Conservation (phyloP, 179 eudicot species). For the Spergularia azorica region DNA sequence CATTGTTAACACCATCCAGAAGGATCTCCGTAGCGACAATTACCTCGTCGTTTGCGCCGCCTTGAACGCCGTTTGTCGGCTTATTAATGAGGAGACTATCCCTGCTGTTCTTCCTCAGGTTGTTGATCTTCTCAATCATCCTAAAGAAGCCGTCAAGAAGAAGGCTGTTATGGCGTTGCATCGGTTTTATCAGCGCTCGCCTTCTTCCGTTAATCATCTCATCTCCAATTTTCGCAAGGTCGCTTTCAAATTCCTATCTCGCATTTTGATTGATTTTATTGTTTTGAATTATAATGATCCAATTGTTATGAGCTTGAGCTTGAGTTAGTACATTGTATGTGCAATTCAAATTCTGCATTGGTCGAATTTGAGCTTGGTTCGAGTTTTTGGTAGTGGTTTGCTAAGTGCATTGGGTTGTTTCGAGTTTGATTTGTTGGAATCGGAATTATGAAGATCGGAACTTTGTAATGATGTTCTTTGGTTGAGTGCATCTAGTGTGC, state of each 20-base stretch:
- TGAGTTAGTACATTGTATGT: not conserved
- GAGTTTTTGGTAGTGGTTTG: not conserved
- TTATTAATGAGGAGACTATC: constrained; percentile 94
- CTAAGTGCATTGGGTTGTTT: not conserved
- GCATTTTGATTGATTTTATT: not conserved
- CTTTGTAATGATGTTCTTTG: not conserved
- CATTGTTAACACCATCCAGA: constrained; percentile 96
- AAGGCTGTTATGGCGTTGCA: constrained; percentile 98
- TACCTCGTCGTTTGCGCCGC: constrained; percentile 87
- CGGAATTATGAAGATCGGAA: not conserved
- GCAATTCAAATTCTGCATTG: not conserved
- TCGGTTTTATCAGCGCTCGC: constrained; percentile 76
- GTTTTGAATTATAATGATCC: not conserved
- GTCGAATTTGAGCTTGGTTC: not conserved
- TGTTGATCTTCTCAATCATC: constrained; percentile 77
- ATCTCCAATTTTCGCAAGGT: constrained; percentile 85
- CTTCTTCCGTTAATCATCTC: constrained; percentile 74
- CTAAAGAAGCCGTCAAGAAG: constrained; percentile 89
- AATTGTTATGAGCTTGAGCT: not conserved
- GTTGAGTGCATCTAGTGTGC: not conserved
- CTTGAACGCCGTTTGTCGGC: constrained; percentile 79
- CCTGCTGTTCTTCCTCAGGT: constrained; percentile 92
- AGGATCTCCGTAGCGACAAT: constrained; percentile 91
- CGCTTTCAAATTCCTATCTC: not conserved
- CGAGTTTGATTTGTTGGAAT: not conserved